Base-by-base conservation (phyloP, 75 land plant species). In the Pinus albicaulis region DNA sequence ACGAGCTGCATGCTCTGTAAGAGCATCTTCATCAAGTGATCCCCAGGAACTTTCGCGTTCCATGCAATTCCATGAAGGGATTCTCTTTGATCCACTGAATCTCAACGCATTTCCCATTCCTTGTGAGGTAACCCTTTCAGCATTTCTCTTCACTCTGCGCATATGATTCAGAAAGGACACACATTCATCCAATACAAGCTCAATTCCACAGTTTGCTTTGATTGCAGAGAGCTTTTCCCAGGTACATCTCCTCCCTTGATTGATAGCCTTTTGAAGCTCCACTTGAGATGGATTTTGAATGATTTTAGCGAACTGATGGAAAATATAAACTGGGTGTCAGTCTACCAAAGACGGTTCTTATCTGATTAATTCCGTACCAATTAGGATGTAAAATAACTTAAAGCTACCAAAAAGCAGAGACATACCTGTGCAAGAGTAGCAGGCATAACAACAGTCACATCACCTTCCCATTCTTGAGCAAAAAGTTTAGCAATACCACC, bases 381-480 rank as follows among this genome's bases (percentile, higher is more conserved):
- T 44, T 6, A 68, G 22, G 22, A 68, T 68, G 13, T 20, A 48
- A 3, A 68, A 20, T 7, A 41, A n/a, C 14, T 41, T 8, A 23
- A 4, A 41, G 38, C 4, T 20, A 44, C 22, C 48, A n/a, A n/a
- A 20, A n/a, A 72, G 59, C 22, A 78, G 12, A 73, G 8, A 11
- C 55, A 56, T 76, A 98, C 99, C 99, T 98, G 99, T 74, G 98
- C 91, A 77, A 95, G 90, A 23, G 99, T 98, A 14, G 98, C 99
- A 69, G 98, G 99, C 98, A 98, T 95, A 57, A 98, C 99, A 61
- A 98, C 85, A 41, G 99, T 98, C 57, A 98, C 96, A 84, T 98
- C 98, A 19, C 99, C 99, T 80, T 98, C 99, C 99, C 99, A 98
- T 12, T 98, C 99, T 77, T 98, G 99, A 78, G 98, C 94, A 83